Percentiles rank a stretch among this genome's conserved stretches.
Evolutionary conservation across 2,329 filamentous ascomycete genomes (phyloP).

Genomic region (Ceratocystis ficicola): DNA sequence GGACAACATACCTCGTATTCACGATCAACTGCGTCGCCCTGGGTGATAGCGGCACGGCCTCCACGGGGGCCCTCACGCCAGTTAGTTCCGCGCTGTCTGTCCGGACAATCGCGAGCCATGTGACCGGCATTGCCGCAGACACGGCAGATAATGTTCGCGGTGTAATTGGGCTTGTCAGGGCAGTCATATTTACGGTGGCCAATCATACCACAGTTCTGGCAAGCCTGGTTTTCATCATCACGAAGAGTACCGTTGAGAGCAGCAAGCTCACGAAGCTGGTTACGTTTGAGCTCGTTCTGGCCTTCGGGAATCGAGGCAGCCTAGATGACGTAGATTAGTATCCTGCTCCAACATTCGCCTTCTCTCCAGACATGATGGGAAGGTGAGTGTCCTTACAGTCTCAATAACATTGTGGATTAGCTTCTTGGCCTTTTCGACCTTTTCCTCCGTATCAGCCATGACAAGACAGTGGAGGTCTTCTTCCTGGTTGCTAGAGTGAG

Average conservation of each 20-base stretch:
- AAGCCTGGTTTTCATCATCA: constrained; percentile 98
- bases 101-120: constrained; percentile 95
- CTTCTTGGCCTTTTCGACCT: constrained; percentile 98
- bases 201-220: constrained; percentile 98
- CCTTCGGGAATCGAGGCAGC: constrained; percentile 97
- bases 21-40: constrained; percentile 74
- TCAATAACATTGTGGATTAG: constrained; percentile 98
- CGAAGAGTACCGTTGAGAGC: constrained; percentile 97
- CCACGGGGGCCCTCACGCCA: constrained; percentile 59
- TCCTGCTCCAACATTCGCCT: no score
- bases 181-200: constrained; percentile 98
- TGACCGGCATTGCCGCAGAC: constrained; percentile 96
- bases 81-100: constrained; percentile 77
- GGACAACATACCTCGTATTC: constrained; percentile 78
- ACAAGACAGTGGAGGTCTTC: constrained; percentile 98
- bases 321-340: constrained; percentile 35
- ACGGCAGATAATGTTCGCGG: constrained; percentile 97
- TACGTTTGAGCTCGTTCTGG: constrained; percentile 97
- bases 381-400: constrained; percentile 55
- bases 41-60: constrained; percentile 48
- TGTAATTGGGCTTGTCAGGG: constrained; percentile 93
- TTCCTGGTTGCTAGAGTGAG: constrained; percentile 99
- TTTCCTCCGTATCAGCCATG: constrained; percentile 99
- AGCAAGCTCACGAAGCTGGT: constrained; percentile 93
- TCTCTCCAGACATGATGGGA: background rate